Evolutionary conservation across 768 basidiomycete genomes (phyloP).

Genomic region (Kwoniella dendrophila): DNA sequence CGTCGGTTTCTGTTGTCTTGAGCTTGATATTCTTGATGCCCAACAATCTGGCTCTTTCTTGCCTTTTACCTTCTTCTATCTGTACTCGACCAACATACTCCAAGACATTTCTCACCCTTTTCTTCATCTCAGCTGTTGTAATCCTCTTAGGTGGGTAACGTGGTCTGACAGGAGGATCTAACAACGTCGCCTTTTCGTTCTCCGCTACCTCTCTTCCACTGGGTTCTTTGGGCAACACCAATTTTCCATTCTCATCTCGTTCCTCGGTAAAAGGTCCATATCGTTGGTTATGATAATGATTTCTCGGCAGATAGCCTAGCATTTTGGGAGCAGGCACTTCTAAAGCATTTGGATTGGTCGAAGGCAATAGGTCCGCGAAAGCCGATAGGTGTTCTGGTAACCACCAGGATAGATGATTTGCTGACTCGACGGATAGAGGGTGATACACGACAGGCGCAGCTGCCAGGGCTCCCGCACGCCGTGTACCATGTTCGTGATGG

Average conservation of each 20-base stretch:
- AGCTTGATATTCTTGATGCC: conserved; percentile 30
- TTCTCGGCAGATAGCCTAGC: conserved; percentile 31
- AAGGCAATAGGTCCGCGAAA: conserved; percentile 79
- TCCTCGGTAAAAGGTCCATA: conserved; percentile 49
- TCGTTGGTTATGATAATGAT: conserved; percentile 42
- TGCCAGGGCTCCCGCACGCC: conserved; percentile 43
- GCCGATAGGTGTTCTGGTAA: conserved; percentile 91
- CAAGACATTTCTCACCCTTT: conserved; percentile 82
- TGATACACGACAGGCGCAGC: conserved; percentile 30
- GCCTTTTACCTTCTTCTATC: conserved; percentile 45
- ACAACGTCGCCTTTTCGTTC: conserved; percentile 30
- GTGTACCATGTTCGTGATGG: conserved; percentile 49
- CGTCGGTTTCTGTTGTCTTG: background rate
- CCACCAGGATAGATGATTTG: conserved; percentile 63
- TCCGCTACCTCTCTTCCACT: conserved; percentile 28
- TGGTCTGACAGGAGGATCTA: conserved; percentile 64
- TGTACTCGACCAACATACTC: conserved; percentile 88
- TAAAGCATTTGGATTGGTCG: conserved; percentile 64
- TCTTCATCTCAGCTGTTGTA: conserved; percentile 97
- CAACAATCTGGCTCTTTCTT: conserved; percentile 44
- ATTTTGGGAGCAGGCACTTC: conserved; percentile 44
- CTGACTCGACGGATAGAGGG: conserved; percentile 31
- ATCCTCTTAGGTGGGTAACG: conserved; percentile 92
- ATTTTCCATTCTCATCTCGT: conserved; percentile 32
- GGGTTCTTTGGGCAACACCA: conserved; percentile 35